Percentiles rank a stretch among this genome's conserved stretches.
Conservation (phyloP, 805 yeast species). For the Barnettozyma pratensis region DNA sequence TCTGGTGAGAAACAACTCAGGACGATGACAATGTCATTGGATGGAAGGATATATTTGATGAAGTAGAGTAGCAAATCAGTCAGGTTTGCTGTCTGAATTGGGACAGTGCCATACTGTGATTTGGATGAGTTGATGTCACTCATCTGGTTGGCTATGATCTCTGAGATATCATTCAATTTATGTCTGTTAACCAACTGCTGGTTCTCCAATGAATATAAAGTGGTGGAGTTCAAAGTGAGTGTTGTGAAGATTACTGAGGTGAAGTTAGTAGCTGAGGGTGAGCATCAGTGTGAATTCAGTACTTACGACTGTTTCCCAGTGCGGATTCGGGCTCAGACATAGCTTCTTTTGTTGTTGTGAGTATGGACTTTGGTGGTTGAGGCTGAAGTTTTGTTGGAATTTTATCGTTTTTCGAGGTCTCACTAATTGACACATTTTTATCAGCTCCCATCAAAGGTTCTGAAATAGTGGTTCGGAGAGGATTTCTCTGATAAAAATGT, state of each 20-base stretch:
- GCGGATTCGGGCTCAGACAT: constrained; percentile 2
- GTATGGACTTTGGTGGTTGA: too few relatives aligned
- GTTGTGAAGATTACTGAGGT: constrained; percentile 37
- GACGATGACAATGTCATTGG: constrained; percentile 21
- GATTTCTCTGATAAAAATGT: too few relatives aligned
- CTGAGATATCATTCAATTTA: constrained; percentile 43
- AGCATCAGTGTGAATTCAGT: neutral
- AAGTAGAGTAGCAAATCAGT: constrained; percentile 14
- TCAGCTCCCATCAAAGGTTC: neutral
- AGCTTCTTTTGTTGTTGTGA: neutral
- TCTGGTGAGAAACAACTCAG: constrained; percentile 17
- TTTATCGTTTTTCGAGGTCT: neutral
- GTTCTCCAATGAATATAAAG: constrained; percentile 54
- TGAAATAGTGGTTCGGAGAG: too few relatives aligned
- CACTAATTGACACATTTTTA: neutral
- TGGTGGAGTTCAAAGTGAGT: constrained; percentile 50
- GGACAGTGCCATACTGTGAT: constrained; percentile 25
- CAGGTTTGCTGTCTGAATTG: constrained; percentile 9
- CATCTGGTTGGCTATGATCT: constrained; percentile 47
- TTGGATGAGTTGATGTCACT: constrained; percentile 47
- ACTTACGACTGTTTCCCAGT: constrained; percentile 10
- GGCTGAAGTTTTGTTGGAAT: neutral
- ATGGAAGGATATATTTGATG: constrained; percentile 16
- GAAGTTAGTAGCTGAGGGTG: neutral
- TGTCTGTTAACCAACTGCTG: constrained; percentile 35